These are phyloP conservation scores for Epichloe sp. DNA, from an alignment of 2,329 filamentous ascomycete species.

Conservation along the genomic window DNA sequence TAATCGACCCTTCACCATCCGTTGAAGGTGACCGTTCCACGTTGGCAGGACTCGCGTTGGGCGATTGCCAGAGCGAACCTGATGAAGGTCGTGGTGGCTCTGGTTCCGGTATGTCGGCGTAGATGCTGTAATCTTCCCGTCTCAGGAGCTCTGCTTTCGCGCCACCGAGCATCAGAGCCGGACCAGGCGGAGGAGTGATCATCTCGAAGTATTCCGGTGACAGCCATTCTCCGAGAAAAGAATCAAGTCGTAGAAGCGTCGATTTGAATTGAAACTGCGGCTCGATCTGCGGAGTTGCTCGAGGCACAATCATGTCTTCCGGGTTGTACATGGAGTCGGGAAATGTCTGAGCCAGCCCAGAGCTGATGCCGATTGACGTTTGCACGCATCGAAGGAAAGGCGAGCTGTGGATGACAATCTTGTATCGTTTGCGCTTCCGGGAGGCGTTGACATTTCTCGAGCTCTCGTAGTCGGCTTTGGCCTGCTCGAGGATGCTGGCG, in stretches of 20 bases:
- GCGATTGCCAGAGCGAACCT: slow-evolving; percentile 22
- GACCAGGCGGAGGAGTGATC: slow-evolving; percentile 78
- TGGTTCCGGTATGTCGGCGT: slow-evolving; percentile 18
- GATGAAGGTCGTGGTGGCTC: slow-evolving; percentile 11
- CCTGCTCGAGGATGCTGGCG: slow-evolving; percentile 51
- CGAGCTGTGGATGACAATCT: slow-evolving; percentile 81
- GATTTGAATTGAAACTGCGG: slow-evolving; percentile 31
- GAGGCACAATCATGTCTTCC: slow-evolving; percentile 22
- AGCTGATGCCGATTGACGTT: slow-evolving; percentile 76
- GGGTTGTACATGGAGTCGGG: slow-evolving; percentile 20
- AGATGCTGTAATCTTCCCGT: slow-evolving; percentile 52
- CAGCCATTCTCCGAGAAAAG: slow-evolving; percentile 92
- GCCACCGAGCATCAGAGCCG: slow-evolving; percentile 72
- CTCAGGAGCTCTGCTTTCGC: slow-evolving; percentile 80
- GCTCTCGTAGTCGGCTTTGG: slow-evolving; percentile 30
- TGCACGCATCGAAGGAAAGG: slow-evolving; percentile 89
- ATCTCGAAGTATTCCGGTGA: slow-evolving; percentile 86
- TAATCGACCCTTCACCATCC: slow-evolving; percentile 15
- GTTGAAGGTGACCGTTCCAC: slow-evolving; percentile 10
- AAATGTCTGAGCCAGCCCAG: slow-evolving; percentile 57
- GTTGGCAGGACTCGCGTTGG: slow-evolving; percentile 13
- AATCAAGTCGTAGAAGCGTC: slow-evolving; percentile 66
- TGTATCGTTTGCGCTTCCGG: slow-evolving; percentile 47
- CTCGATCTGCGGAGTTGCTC: slow-evolving; percentile 14
- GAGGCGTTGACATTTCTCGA: slow-evolving; percentile 10